Conservation (phyloP, 2,329 filamentous ascomycete species). For the Trichophyton simii region DNA sequence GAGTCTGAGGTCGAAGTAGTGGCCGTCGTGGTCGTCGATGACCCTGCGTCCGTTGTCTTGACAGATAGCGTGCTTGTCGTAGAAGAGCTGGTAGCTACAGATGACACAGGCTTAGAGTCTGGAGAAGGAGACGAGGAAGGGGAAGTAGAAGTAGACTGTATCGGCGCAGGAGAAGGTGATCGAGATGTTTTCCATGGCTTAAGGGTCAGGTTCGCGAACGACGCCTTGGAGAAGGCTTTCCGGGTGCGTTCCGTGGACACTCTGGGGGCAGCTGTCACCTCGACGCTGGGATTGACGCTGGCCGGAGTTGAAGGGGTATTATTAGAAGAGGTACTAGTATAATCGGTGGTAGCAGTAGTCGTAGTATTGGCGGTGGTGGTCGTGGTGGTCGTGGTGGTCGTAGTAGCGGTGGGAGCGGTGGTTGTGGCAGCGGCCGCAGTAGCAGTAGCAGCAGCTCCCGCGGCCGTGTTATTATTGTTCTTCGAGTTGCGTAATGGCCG, state of each 20-base stretch:
- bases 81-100: background rate
- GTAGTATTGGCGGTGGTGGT: background rate
- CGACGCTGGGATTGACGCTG: background rate
- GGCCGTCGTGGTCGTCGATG: background rate
- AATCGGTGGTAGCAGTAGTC: background rate
- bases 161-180: constrained; percentile 31
- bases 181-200: constrained; percentile 40
- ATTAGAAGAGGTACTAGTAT: background rate
- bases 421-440: background rate
- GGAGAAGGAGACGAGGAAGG: constrained; percentile 20
- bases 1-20: background rate
- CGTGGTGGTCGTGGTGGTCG: background rate
- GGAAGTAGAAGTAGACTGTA: constrained; percentile 12
- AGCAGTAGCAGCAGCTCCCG: background rate
- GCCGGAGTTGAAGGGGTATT: background rate
- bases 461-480: background rate
- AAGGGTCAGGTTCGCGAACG: constrained; percentile 39
- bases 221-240: constrained; percentile 25
- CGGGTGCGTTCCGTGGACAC: constrained; percentile 25
- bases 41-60: background rate
- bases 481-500: background rate
- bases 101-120: constrained; percentile 7
- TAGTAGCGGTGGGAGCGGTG: too few relatives aligned
- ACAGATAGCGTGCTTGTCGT: background rate
- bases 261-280: constrained; percentile 11